Conservation (phyloP, 345 rosid genomes). For the Populus alba region DNA sequence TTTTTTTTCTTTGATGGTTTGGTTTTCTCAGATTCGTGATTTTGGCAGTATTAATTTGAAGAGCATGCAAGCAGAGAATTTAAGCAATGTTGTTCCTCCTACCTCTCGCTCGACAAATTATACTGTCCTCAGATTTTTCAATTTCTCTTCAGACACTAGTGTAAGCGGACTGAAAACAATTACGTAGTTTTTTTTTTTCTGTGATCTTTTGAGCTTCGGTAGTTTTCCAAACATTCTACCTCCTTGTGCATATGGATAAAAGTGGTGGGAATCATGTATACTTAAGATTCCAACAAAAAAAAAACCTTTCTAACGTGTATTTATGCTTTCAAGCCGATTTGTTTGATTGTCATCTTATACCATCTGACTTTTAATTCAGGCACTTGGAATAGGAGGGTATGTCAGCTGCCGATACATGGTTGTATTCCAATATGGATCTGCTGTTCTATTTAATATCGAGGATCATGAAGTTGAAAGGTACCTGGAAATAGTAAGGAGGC, state of each 20-base stretch:
- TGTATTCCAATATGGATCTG: conserved; percentile 91
- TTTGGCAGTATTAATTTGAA: conserved; percentile 96
- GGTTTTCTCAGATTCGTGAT: conserved; percentile 71
- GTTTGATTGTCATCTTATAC: neutral
- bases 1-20: conserved; percentile 34
- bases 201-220: neutral
- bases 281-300: neutral
- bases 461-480: conserved; percentile 64
- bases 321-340: conserved; percentile 4
- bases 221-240: neutral
- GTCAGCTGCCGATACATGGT: conserved; percentile 63
- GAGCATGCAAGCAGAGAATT: conserved; percentile 88
- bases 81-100: conserved; percentile 75
- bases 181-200: neutral
- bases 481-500: conserved; percentile 59
- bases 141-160: conserved; percentile 54
- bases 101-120: conserved; percentile 88
- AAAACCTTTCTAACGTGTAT: neutral
- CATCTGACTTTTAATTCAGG: conserved; percentile 34
- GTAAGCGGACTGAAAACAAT: conserved; percentile 49
- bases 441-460: conserved; percentile 78
- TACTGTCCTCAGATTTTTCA: conserved; percentile 68
- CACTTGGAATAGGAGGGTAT: conserved; percentile 41
- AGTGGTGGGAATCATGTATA: neutral
- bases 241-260: neutral